A percentile compares a stretch with the other conserved stretches of the same genome.
phyloP scores from a whole-genome alignment of 2,329 filamentous ascomycete species.

The Massarina eburnea region DNA sequence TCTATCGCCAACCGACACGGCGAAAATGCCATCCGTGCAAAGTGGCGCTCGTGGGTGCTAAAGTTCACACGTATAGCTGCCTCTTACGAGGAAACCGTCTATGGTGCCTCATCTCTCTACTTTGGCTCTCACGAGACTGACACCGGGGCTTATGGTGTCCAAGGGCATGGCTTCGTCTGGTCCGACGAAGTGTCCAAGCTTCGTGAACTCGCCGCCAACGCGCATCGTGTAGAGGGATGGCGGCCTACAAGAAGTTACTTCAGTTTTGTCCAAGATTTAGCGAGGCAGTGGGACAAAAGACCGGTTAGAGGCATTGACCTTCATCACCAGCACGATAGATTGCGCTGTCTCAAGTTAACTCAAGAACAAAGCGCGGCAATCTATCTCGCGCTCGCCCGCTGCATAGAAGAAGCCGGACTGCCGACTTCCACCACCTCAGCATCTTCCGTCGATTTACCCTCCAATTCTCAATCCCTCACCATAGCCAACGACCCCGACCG shows the following conservation, averaged over 20 bases:
- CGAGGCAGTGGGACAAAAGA: constrained; percentile 43
- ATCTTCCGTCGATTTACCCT: constrained; percentile 23
- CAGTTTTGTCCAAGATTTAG: constrained; percentile 74
- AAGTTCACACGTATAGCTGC: constrained; percentile 92
- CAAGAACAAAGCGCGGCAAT: constrained; percentile 78
- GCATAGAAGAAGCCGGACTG: constrained; percentile 58
- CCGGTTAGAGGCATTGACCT: constrained; percentile 82
- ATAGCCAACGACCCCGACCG: constrained; percentile 29
- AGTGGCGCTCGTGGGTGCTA: constrained; percentile 92
- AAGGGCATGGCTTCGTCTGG: constrained; percentile 95
- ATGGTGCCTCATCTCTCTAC: constrained; percentile 86
- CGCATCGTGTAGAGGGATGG: constrained; percentile 94
- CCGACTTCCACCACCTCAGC: constrained; percentile 15
- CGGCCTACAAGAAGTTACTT: constrained; percentile 94
- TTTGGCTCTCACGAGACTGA: constrained; percentile 72
- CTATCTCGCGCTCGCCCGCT: constrained; percentile 76
- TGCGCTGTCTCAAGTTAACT: constrained; percentile 78
- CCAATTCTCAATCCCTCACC: constrained; percentile 22
- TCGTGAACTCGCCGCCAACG: constrained; percentile 86
- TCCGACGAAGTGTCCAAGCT: constrained; percentile 76
- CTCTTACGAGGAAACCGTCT: constrained; percentile 93
- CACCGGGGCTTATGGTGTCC: constrained; percentile 54
- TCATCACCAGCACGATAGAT: constrained; percentile 87
- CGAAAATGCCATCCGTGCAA: constrained; percentile 81
- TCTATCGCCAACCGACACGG: constrained; percentile 86